Percentiles rank a stretch among this genome's conserved stretches.
phyloP scores from a whole-genome alignment of 2,329 filamentous ascomycete species.

The Phyllosticta citriasiana region DNA sequence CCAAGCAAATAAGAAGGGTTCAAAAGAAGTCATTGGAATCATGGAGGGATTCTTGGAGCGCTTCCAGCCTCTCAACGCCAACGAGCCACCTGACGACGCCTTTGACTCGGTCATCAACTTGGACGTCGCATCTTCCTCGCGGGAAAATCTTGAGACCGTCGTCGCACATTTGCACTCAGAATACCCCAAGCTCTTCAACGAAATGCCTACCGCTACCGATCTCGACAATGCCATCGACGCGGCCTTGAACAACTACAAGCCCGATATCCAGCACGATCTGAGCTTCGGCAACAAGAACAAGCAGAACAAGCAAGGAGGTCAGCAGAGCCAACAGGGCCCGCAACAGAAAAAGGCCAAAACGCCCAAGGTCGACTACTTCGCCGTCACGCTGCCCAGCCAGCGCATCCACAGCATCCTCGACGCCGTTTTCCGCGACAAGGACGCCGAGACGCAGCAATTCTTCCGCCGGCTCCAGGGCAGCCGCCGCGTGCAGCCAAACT shows the following conservation, averaged over 20 bases:
- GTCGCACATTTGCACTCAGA: conserved; percentile 60
- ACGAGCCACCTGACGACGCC: conserved; percentile 59
- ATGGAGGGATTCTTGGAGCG: conserved; percentile 90
- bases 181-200: conserved; percentile 66
- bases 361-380: conserved; percentile 54
- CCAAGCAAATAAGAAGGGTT: conserved; percentile 64
- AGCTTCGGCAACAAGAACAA: conserved; percentile 36
- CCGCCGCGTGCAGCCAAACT: conserved; percentile 69
- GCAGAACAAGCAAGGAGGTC: conserved; percentile 16
- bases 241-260: conserved; percentile 67
- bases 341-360: conserved; percentile 19
- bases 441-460: conserved; percentile 50
- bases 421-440: conserved; percentile 52
- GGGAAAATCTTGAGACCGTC: conserved; percentile 74
- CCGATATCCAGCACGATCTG: conserved; percentile 66
- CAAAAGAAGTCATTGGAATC: conserved; percentile 68
- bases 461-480: conserved; percentile 66
- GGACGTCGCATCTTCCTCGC: conserved; percentile 65
- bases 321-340: conserved; percentile 17
- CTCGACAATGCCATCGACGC: conserved; percentile 70
- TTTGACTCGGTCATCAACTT: conserved; percentile 84
- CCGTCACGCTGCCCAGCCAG: conserved; percentile 43
- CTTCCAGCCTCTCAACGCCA: conserved; percentile 67
- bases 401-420: conserved; percentile 53
- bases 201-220: conserved; percentile 60